Evolutionary conservation across 1,284 basidiomycete species (phyloP).

Genomic region (Ceratobasidium sp.): DNA sequence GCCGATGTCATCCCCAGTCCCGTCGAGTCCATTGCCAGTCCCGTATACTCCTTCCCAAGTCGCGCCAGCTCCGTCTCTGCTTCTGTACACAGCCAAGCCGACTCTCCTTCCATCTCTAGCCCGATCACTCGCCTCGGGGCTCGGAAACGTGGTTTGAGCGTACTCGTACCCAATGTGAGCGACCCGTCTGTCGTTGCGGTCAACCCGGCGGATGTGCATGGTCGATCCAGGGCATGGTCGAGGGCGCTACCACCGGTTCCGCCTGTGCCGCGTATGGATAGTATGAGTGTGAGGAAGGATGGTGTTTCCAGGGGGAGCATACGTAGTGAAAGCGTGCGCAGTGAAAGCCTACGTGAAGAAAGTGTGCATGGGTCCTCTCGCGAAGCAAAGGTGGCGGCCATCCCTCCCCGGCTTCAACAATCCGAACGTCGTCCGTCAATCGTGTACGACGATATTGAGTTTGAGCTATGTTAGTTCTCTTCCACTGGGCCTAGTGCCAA

Average conservation of each 20-base stretch:
- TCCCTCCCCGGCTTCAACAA: not conserved
- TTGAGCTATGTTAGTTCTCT: slow-evolving; percentile 37
- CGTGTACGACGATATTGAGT: slow-evolving; percentile 20
- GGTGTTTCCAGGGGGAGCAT: not conserved
- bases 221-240: slow-evolving; percentile 33
- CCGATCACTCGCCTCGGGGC: not conserved
- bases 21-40: not conserved
- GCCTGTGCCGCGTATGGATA: slow-evolving; percentile 25
- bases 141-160: slow-evolving; percentile 30
- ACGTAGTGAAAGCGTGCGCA: not conserved
- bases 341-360: not conserved
- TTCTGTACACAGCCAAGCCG: not conserved
- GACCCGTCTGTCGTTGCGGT: slow-evolving; percentile 21
- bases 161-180: slow-evolving; percentile 17
- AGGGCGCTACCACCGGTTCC: slow-evolving; percentile 33
- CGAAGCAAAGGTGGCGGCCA: not conserved
- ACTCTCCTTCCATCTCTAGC: not conserved
- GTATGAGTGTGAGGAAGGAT: not conserved
- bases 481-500: slow-evolving; percentile 26
- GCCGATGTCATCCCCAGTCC: too few relatives aligned
- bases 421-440: slow-evolving; percentile 7
- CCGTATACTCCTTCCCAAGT: not conserved
- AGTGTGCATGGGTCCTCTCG: not conserved
- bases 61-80: not conserved
- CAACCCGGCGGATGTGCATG: slow-evolving; percentile 19